Conservation (phyloP, 768 basidiomycete genomes). For the Leccinum boreale region DNA sequence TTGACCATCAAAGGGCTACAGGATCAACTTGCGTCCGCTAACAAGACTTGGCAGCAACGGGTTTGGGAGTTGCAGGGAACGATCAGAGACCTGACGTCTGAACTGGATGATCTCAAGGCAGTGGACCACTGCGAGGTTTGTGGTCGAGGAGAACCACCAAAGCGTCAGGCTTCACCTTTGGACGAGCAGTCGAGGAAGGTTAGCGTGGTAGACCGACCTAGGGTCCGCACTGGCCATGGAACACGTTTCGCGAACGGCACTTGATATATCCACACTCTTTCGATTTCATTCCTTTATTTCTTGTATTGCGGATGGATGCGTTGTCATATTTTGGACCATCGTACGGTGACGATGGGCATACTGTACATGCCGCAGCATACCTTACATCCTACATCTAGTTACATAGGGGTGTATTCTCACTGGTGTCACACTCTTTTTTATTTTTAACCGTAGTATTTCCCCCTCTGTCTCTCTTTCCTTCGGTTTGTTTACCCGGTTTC, state of each 20-base stretch:
- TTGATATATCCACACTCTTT: conserved; percentile 17
- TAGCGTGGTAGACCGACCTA: conserved; percentile 58
- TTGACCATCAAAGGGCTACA: conserved; percentile 51
- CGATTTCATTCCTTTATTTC: conserved; percentile 8
- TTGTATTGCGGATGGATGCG: conserved; percentile 16
- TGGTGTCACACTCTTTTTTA: conserved; percentile 2
- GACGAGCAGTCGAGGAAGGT: conserved; percentile 24
- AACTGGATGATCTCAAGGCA: conserved; percentile 56
- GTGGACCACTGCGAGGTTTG: conserved; percentile 54
- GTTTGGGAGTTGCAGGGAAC: conserved; percentile 75
- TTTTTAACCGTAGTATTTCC: conserved; percentile 27
- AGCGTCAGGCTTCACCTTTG: conserved; percentile 5
- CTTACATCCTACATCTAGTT: conserved; percentile 12
- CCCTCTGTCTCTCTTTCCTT: conserved; percentile 4
- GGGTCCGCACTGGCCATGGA: conserved; percentile 63
- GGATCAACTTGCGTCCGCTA: conserved; percentile 55
- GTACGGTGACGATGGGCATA: conserved; percentile 8
- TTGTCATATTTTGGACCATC: conserved; percentile 13
- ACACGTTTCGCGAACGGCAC: conserved; percentile 56
- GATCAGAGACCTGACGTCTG: conserved; percentile 65
- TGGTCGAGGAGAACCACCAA: conserved; percentile 44
- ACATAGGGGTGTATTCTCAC: conserved; percentile 9
- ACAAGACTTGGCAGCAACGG: conserved; percentile 67
- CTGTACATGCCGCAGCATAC: conserved; percentile 11
- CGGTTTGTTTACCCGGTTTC: conserved; percentile 27